phyloP scores from a whole-genome alignment of 164 flowering plant genomes.

The Santalum album region DNA sequence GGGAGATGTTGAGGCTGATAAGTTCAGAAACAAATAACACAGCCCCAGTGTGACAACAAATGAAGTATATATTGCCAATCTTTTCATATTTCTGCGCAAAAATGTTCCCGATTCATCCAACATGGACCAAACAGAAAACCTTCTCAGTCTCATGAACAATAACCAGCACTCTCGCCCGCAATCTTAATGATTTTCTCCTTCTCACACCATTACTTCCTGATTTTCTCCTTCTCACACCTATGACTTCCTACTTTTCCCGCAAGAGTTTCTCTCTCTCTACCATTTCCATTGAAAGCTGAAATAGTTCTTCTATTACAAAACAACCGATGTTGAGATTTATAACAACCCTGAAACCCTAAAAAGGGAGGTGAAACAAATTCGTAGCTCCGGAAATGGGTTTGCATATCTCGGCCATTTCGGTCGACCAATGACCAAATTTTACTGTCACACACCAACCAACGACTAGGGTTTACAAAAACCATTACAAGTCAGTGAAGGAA shows the following conservation, averaged over 20 bases:
- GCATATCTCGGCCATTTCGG: slow-evolving; percentile 1
- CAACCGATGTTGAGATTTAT: slow-evolving; percentile 22
- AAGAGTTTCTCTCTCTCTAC: slow-evolving; percentile 19
- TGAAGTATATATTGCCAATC: slow-evolving; percentile 31
- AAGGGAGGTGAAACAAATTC: not conserved
- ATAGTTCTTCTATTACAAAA: slow-evolving; percentile 16
- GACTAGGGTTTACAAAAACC: slow-evolving; percentile 2
- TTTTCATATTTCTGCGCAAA: slow-evolving; percentile 46
- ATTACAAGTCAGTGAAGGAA: slow-evolving; percentile 11
- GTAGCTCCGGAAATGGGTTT: not conserved
- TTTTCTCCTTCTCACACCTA: slow-evolving; percentile 14
- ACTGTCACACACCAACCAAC: slow-evolving; percentile 3
- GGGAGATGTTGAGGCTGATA: slow-evolving; percentile 57
- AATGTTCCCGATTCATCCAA: slow-evolving; percentile 36
- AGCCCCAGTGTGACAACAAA: slow-evolving; percentile 49
- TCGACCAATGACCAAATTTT: slow-evolving; percentile 2
- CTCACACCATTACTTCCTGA: slow-evolving; percentile 14
- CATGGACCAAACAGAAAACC: slow-evolving; percentile 25
- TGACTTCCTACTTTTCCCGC: slow-evolving; percentile 17
- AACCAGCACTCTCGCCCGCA: slow-evolving; percentile 69
- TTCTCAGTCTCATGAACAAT: slow-evolving; percentile 39
- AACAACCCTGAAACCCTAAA: slow-evolving; percentile 13
- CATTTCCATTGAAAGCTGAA: slow-evolving; percentile 17
- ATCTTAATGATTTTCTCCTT: slow-evolving; percentile 49
- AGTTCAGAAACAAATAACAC: slow-evolving; percentile 59